These are phyloP conservation scores for Xylariales sp. DNA, from an alignment of 2,329 filamentous ascomycete species.

Conservation along the genomic window DNA sequence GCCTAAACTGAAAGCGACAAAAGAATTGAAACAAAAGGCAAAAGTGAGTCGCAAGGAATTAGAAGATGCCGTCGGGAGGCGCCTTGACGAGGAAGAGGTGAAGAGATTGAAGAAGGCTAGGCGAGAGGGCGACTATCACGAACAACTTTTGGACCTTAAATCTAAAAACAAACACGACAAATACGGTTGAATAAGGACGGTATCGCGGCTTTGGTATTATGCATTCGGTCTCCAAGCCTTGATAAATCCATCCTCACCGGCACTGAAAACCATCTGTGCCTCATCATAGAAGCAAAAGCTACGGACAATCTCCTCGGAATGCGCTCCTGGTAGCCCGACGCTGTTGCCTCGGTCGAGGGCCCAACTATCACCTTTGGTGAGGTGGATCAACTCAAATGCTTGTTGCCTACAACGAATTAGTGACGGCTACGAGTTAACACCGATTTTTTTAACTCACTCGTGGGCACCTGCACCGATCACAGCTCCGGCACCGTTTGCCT, in stretches of 20 bases:
- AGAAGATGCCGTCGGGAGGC: conserved; percentile 81
- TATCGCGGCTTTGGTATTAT: conserved; percentile 38
- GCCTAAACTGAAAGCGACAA: conserved; percentile 79
- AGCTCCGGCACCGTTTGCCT: conserved; percentile 68
- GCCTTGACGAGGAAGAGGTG: conserved; percentile 86
- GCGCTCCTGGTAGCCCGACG: conserved; percentile 70
- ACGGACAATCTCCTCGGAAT: conserved; percentile 72
- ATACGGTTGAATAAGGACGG: conserved; percentile 61
- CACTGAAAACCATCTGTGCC: conserved; percentile 68
- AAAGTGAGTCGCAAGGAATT: conserved; percentile 89
- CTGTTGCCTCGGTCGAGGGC: conserved; percentile 64
- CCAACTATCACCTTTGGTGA: conserved; percentile 66
- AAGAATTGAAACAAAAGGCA: conserved; percentile 84
- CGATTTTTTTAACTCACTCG: conserved; percentile 62
- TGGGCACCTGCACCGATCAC: conserved; percentile 74
- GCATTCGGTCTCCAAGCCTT: conserved; percentile 64
- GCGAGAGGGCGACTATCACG: conserved; percentile 89
- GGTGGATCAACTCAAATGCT: conserved; percentile 69
- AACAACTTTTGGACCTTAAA: conserved; percentile 85
- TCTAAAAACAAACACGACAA: conserved; percentile 96
- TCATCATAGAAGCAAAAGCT: conserved; percentile 73
- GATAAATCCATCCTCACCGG: conserved; percentile 68
- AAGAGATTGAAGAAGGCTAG: conserved; percentile 83
- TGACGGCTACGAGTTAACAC: not conserved
- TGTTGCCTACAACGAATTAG: conserved; percentile 51